These are phyloP conservation scores for Diutina siamensis DNA, from an alignment of 1,139 yeast species.

Conservation along the genomic window DNA sequence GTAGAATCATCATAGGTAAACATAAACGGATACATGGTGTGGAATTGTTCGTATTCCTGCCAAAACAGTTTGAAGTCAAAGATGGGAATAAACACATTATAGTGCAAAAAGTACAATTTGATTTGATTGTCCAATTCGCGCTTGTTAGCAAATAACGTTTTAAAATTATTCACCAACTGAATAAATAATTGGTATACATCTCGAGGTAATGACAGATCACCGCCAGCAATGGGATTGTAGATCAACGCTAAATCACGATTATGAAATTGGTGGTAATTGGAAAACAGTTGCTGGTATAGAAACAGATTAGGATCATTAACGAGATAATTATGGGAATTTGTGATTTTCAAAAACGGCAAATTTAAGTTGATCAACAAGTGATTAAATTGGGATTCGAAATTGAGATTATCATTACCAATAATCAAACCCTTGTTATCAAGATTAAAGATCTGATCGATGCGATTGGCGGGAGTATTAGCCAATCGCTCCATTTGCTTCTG, in stretches of 20 bases:
- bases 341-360: constrained; percentile 34
- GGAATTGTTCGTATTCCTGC: constrained; percentile 45
- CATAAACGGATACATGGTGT: constrained; percentile 44
- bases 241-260: constrained; percentile 31
- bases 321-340: constrained; percentile 35
- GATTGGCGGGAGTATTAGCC: constrained; percentile 22
- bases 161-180: constrained; percentile 35
- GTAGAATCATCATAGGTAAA: constrained; percentile 40
- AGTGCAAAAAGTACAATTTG: constrained; percentile 41
- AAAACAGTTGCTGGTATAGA: constrained; percentile 31
- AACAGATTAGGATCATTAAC: constrained; percentile 35
- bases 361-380: constrained; percentile 34
- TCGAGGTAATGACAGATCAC: constrained; percentile 19
- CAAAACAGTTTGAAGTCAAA: constrained; percentile 47
- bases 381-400: constrained; percentile 38
- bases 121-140: constrained; percentile 42
- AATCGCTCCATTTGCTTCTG: not conserved
- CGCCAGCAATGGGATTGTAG: constrained; percentile 31
- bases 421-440: constrained; percentile 34
- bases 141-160: constrained; percentile 30
- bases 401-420: constrained; percentile 37
- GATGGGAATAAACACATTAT: constrained; percentile 50
- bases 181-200: constrained; percentile 36
- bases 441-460: constrained; percentile 38
- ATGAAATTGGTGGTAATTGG: constrained; percentile 28